Base-by-base conservation (phyloP, 1,284 basidiomycete genomes). In the Vanrija sp. region DNA sequence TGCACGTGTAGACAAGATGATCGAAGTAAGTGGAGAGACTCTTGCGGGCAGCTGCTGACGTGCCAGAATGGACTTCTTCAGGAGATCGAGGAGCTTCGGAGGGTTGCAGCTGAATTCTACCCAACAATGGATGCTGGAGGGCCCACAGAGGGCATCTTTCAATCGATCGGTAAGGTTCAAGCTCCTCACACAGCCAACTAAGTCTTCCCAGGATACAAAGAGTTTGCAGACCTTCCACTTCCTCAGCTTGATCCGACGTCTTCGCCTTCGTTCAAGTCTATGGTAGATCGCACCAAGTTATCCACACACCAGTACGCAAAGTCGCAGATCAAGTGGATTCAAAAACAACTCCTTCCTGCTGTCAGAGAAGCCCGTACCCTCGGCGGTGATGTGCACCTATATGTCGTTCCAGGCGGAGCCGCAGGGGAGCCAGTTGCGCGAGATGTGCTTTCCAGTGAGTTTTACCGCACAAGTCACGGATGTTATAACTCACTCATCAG, bases 251-350 rank as follows among this genome's bases (percentile, higher is more conserved):
- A 65, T 25, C 59, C 72, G 0, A 10, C 43, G 6, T 25, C 51
- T 3, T 56, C 66, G 40, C 65, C 69, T 49, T 66, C 76, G 6
- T 90, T 88, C 55, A 54, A 45, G 3, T 19, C 56, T 18, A 89
- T 89, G 0, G 78, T 91, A 1, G 85, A 87, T 40, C 81, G 81
- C 19, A 97, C 92, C 84, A 96, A 98, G 74, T 74, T 83, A 0
- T 86, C 87, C 0, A 99, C 95, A 1, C 80, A 89, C 18, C 88
- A 92, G 74, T 99, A 98, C 69, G 91, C 96, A 0, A 91, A 89
- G 71, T 82, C 86, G 18, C 96, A 99, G 72, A 80, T 93, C 39
- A 86, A 87, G 48, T 99, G 96, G 96, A 86, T 98, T 50, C 82
- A 85, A 40, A 93, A 92, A 70, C 94, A 96, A 74, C 77, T 98